Conservation (phyloP, 257 asterid genomes). For the Forsythia viridissima region DNA sequence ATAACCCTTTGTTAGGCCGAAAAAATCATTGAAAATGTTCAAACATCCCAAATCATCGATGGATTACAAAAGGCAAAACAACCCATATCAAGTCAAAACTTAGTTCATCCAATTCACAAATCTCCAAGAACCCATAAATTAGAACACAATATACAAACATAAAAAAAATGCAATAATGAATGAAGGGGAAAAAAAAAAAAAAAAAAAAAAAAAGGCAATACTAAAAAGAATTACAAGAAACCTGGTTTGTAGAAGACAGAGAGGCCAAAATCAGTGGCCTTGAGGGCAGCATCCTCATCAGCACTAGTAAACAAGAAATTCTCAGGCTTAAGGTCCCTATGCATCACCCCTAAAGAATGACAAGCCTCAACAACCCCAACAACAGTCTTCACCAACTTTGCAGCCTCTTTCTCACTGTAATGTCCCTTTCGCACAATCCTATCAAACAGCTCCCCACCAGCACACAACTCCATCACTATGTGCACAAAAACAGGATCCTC, state of each 20-base stretch:
- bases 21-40: not conserved
- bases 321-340: constrained; percentile 91
- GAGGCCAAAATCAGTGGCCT: constrained; percentile 93
- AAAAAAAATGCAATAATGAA: not conserved
- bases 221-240: constrained; percentile 8
- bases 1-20: not conserved
- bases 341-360: constrained; percentile 90
- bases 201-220: too few relatives aligned
- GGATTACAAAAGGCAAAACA: not conserved
- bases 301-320: constrained; percentile 73
- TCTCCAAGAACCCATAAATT: not conserved
- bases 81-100: not conserved
- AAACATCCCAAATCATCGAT: not conserved
- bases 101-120: not conserved
- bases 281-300: constrained; percentile 80
- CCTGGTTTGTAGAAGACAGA: constrained; percentile 93
- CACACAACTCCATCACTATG: constrained; percentile 85
- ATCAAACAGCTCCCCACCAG: constrained; percentile 89
- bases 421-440: constrained; percentile 85
- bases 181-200: not conserved
- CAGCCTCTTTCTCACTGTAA: constrained; percentile 81
- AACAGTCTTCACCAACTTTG: constrained; percentile 67
- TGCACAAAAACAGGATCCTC: constrained; percentile 71
- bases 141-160: not conserved
- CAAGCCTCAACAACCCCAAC: constrained; percentile 86